Conservation (phyloP, 768 basidiomycete genomes). For the Tricholoma hemisulphureum region DNA sequence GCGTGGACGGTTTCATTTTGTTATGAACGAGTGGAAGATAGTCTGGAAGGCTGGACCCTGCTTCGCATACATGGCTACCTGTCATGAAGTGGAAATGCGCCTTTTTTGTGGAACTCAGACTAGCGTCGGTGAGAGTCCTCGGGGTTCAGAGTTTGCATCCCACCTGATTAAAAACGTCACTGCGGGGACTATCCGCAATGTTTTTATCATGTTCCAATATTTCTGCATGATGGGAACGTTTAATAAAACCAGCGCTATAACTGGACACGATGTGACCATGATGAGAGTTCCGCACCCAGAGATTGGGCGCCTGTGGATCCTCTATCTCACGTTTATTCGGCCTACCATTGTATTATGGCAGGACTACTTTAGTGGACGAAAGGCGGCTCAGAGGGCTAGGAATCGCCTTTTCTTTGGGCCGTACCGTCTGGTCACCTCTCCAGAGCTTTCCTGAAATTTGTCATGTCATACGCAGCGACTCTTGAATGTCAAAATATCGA, state of each 20-base stretch:
- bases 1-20: conserved; percentile 13
- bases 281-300: conserved; percentile 11
- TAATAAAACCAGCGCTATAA: conserved; percentile 8
- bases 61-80: neutral
- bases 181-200: conserved; percentile 16
- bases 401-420: conserved; percentile 2
- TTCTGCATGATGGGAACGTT: conserved; percentile 7
- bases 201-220: conserved; percentile 10
- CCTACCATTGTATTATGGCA: conserved; percentile 11
- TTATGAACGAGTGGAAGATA: neutral
- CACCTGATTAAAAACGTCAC: conserved; percentile 13
- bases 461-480: neutral
- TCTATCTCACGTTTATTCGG: conserved; percentile 7
- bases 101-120: neutral
- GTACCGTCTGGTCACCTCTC: neutral
- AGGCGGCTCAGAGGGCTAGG: neutral
- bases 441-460: neutral
- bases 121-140: conserved; percentile 10
- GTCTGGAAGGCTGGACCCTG: neutral
- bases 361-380: conserved; percentile 1
- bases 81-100: neutral
- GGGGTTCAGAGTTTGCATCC: conserved; percentile 17
- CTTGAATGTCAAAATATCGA: neutral
- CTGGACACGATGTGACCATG: conserved; percentile 7
- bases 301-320: conserved; percentile 9